phyloP scores from a whole-genome alignment of 345 rosid species.

The Euphorbia lathyris region DNA sequence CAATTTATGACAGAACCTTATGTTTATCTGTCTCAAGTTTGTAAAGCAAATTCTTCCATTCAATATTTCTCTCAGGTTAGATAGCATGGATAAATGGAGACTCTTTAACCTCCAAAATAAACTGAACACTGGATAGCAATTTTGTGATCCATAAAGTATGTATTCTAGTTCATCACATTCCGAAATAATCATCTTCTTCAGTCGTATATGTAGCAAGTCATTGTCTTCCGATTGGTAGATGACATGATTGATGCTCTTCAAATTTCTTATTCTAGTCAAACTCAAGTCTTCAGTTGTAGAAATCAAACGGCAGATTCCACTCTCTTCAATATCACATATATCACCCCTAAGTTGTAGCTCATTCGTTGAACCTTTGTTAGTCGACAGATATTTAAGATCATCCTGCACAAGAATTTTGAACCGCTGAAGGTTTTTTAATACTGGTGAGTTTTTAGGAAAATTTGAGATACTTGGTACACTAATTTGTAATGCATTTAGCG shows the following conservation, averaged over 20 bases:
- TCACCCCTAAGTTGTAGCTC: background rate
- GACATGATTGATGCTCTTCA: background rate
- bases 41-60: background rate
- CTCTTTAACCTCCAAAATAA: too few species aligned
- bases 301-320: background rate
- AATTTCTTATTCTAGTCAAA: background rate
- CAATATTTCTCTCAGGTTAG: background rate
- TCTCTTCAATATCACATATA: background rate
- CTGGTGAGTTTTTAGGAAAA: background rate
- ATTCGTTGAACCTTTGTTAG: background rate
- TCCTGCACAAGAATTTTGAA: too few species aligned
- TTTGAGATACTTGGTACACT: background rate
- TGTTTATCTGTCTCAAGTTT: background rate
- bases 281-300: background rate
- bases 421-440: background rate
- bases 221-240: background rate
- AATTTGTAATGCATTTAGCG: background rate
- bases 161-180: background rate
- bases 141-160: too few species aligned
- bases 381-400: background rate
- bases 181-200: background rate
- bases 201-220: background rate
- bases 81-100: background rate
- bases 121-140: background rate
- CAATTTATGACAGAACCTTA: background rate